phyloP scores from a whole-genome alignment of 768 basidiomycete species.

The Rhizopogon sp. region DNA sequence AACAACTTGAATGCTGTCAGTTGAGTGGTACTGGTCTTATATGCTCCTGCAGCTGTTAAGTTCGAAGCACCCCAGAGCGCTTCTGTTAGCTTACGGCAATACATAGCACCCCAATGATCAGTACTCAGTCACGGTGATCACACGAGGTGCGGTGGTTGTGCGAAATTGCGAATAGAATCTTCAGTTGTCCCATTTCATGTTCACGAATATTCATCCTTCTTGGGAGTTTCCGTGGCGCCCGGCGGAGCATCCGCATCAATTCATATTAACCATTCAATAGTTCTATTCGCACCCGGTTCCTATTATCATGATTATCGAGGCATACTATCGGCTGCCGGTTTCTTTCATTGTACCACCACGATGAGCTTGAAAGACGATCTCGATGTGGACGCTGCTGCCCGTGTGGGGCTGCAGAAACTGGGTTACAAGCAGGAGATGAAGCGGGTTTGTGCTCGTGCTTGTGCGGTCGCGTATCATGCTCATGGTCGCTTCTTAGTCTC shows the following conservation, averaged over 20 bases:
- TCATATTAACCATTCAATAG: too few species aligned
- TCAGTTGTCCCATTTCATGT: not conserved
- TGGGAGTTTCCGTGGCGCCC: too few species aligned
- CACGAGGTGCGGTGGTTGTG: not conserved
- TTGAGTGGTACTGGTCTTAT: too few species aligned
- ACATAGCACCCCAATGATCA: not conserved
- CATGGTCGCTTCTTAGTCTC: slow-evolving; percentile 27
- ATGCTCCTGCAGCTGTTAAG: too few species aligned
- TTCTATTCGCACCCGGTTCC: not conserved
- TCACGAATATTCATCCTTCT: too few species aligned
- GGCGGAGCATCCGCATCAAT: too few species aligned
- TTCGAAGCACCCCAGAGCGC: too few species aligned
- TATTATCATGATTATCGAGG: not conserved
- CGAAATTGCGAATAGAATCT: not conserved
- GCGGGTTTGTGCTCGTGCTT: slow-evolving; percentile 28
- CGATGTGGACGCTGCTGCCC: slow-evolving; percentile 22
- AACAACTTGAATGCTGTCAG: too few species aligned
- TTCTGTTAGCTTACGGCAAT: too few species aligned
- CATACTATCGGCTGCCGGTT: not conserved
- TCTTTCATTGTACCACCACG: not conserved
- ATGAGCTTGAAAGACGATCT: slow-evolving; percentile 10
- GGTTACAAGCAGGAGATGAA: slow-evolving; percentile 55
- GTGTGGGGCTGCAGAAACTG: slow-evolving; percentile 40
- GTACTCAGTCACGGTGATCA: too few species aligned
- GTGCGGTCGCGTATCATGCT: not conserved